Evolutionary conservation across 1,284 basidiomycete species (phyloP).

Genomic region (Leccinum variabile): DNA sequence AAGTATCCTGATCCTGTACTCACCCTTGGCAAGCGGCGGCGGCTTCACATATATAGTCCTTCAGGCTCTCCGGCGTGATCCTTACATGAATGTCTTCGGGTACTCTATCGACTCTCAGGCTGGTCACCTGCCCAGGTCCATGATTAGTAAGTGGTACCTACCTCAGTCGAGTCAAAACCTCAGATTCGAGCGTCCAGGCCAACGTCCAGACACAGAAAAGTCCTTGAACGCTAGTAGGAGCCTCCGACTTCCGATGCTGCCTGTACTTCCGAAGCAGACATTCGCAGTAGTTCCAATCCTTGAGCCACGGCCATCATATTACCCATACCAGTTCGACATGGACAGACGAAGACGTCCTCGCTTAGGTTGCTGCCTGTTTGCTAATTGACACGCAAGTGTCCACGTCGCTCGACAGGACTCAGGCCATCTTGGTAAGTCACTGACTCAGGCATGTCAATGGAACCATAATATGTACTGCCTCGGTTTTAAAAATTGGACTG

Average conservation of each 20-base stretch:
- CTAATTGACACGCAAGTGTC: background rate
- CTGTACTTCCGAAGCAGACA: background rate
- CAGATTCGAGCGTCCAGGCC: background rate
- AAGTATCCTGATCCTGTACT: constrained; percentile 93
- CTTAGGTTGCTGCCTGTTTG: background rate
- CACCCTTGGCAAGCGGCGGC: constrained; percentile 82
- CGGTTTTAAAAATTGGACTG: background rate
- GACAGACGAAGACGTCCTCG: no score
- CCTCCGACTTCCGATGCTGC: background rate
- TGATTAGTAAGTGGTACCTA: background rate
- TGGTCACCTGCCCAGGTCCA: background rate
- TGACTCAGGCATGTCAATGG: background rate
- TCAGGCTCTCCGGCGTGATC: constrained; percentile 85
- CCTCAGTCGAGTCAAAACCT: background rate
- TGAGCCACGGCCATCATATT: background rate
- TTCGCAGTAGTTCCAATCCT: background rate
- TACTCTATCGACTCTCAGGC: constrained; percentile 40
- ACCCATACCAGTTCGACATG: background rate
- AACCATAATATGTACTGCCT: background rate
- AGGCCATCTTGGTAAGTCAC: background rate
- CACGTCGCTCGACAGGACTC: background rate
- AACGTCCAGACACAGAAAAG: background rate
- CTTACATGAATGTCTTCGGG: constrained; percentile 79
- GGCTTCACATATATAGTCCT: constrained; percentile 90
- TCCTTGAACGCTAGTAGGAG: no score